Evolutionary conservation across 805 yeast species (phyloP).

Genomic region (Candida qinlingensis): DNA sequence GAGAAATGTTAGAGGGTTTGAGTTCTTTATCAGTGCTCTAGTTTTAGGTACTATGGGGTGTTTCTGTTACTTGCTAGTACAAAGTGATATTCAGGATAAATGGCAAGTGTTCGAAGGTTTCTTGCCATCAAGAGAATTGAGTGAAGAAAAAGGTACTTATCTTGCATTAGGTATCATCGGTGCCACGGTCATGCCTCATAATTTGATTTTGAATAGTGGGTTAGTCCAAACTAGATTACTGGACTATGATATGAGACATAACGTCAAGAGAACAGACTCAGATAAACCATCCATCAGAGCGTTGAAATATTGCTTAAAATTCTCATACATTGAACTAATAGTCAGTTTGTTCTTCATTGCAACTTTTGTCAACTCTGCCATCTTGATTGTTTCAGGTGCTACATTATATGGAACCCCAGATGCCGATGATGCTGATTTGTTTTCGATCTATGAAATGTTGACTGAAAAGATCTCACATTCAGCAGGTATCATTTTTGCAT

Average conservation of each 20-base stretch:
- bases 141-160: conserved; percentile 65
- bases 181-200: conserved; percentile 95
- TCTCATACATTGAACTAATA: conserved; percentile 76
- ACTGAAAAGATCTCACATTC: conserved; percentile 68
- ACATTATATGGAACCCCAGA: conserved; percentile 62
- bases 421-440: conserved; percentile 74
- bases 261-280: conserved; percentile 33
- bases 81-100: conserved; percentile 49
- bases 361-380: conserved; percentile 86
- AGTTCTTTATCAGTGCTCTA: conserved; percentile 61
- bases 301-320: conserved; percentile 70
- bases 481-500: conserved; percentile 85
- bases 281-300: conserved; percentile 79
- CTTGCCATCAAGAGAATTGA: conserved; percentile 57
- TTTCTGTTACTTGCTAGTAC: conserved; percentile 63
- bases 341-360: conserved; percentile 83
- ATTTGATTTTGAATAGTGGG: conserved; percentile 79
- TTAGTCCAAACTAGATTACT: conserved; percentile 78
- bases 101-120: conserved; percentile 58
- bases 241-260: conserved; percentile 63
- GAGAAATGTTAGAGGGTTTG: conserved; percentile 72
- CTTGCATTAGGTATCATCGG: conserved; percentile 82
- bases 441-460: conserved; percentile 71
- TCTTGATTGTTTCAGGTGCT: conserved; percentile 87
- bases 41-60: conserved; percentile 75